Percentiles rank a stretch among this genome's conserved stretches.
phyloP scores from a whole-genome alignment of 352 stramenopile species.

The Phytophthora pisi region DNA sequence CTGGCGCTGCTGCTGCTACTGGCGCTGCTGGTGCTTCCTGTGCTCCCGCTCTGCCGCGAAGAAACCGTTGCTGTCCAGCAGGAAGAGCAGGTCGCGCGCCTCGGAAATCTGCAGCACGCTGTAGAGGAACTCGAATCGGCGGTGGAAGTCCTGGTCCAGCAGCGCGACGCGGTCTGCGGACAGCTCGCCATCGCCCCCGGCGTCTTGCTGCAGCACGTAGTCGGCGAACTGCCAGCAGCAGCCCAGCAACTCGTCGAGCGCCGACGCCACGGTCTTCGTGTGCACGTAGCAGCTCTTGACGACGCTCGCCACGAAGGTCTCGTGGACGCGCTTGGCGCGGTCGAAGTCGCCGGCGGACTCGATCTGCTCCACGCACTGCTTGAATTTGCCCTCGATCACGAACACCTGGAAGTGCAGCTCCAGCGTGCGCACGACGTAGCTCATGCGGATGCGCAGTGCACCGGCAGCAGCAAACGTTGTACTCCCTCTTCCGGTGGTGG shows the following conservation, averaged over 20 bases:
- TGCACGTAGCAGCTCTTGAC: slow-evolving; percentile 77
- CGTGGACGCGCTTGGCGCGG: slow-evolving; percentile 69
- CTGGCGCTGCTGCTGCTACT: slow-evolving; percentile 32
- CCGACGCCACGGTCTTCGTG: slow-evolving; percentile 59
- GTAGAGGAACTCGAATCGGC: slow-evolving; percentile 67
- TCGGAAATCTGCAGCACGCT: slow-evolving; percentile 66
- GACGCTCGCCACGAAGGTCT: slow-evolving; percentile 69
- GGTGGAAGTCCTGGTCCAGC: slow-evolving; percentile 61
- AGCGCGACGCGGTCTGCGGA: slow-evolving; percentile 41
- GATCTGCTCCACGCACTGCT: slow-evolving; percentile 61
- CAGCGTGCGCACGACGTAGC: slow-evolving; percentile 75
- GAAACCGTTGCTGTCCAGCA: slow-evolving; percentile 78
- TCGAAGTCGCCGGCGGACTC: slow-evolving; percentile 65
- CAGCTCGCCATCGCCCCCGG: slow-evolving; percentile 9
- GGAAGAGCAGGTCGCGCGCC: slow-evolving; percentile 70
- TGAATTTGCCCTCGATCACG: slow-evolving; percentile 72
- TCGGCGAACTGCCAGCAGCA: slow-evolving; percentile 81
- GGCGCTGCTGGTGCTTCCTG: slow-evolving; percentile 33
- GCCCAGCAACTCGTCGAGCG: slow-evolving; percentile 63
- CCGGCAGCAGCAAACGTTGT: slow-evolving; percentile 34
- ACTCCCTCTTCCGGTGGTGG: slow-evolving; percentile 8
- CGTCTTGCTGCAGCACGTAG: slow-evolving; percentile 58
- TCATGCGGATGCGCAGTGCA: slow-evolving; percentile 69
- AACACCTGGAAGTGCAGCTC: slow-evolving; percentile 82
- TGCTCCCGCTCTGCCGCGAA: slow-evolving; percentile 53